A percentile compares a stretch with the other conserved stretches of the same genome.
Conservation (phyloP, 1,139 yeast genomes). For the Torulaspora globosa region DNA sequence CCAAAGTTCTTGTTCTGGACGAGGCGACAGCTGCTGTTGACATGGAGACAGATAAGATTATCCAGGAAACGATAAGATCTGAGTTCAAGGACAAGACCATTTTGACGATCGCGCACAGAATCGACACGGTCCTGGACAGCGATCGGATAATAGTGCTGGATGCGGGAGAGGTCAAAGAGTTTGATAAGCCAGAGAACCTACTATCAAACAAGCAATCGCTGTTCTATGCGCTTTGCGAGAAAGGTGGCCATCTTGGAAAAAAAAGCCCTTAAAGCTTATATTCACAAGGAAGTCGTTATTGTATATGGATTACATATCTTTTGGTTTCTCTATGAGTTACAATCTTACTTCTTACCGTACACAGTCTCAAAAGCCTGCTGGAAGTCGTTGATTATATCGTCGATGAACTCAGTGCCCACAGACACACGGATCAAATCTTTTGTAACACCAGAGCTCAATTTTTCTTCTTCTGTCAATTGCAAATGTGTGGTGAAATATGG, state of each 20-base stretch:
- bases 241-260: slow-evolving; percentile 41
- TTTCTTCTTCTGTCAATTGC: slow-evolving; percentile 80
- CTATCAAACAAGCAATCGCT: slow-evolving; percentile 43
- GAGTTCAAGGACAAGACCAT: slow-evolving; percentile 66
- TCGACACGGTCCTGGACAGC: slow-evolving; percentile 77
- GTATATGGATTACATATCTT: neutral
- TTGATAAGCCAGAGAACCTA: slow-evolving; percentile 56
- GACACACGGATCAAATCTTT: slow-evolving; percentile 84
- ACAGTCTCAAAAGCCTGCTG: slow-evolving; percentile 70
- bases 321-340: slow-evolving; percentile 1
- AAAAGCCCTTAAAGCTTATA: neutral
- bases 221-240: slow-evolving; percentile 50
- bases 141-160: slow-evolving; percentile 70
- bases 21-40: slow-evolving; percentile 89
- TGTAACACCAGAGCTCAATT: slow-evolving; percentile 75
- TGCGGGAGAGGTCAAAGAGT: slow-evolving; percentile 63
- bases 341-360: slow-evolving; percentile 35
- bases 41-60: slow-evolving; percentile 68
- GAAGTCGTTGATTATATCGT: slow-evolving; percentile 82
- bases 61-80: slow-evolving; percentile 66
- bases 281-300: neutral
- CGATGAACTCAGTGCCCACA: slow-evolving; percentile 85
- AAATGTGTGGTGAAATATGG: slow-evolving; percentile 96
- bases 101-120: slow-evolving; percentile 75
- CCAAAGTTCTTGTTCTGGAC: slow-evolving; percentile 64